Evolutionary conservation across 75 land plant species (phyloP), one percentile per base, ranked within the genome.

Genomic region (Pseudotsuga menziesii): DNA sequence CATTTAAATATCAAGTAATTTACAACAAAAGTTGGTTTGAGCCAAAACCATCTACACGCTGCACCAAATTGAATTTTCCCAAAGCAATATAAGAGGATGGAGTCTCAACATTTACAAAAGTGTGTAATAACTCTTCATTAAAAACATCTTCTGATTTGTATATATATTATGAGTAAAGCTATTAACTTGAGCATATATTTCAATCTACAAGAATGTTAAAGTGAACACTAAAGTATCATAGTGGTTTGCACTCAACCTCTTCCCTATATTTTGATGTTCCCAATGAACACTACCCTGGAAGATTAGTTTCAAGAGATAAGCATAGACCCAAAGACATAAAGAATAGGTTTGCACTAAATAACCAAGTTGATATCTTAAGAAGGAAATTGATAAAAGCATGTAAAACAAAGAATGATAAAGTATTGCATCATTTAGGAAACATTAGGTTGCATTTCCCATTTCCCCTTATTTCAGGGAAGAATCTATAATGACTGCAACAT

Each of bases 341-440:
- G n/a, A n/a, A n/a, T n/a, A n/a, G n/a, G n/a, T 32, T 39, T 64
- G 19, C 69, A 32, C 32, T 39, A 64, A 64, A 32, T 14, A 26
- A 64, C 69, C 69, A 17, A 14, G 29, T 5, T 32, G 25, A 35
- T 26, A 64, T 64, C 22, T 32, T 64, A 64, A 15, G 2, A 64
- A 64, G 41, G 41, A 64, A 32, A 32, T 11, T 27, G 69, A 27
- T 6, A 39, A 32, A n/a, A n/a, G n/a, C n/a, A 29, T 20, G 4
- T 2, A 35, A 64, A 23, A 26, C 17, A 35, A 64, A 64, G 69
- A 64, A 64, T 64, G 69, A 64, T 39, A 64, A 64, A 29, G 69
- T 12, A 64, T 63, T 26, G 32, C 36, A 23, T 39, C 20, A 35
- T 64, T 32, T 29, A 26, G 41, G 4, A 0, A 27, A 60, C 23